phyloP scores from a whole-genome alignment of 371 early-diverging fungal species.

The Basidiobolus meristosporus region DNA sequence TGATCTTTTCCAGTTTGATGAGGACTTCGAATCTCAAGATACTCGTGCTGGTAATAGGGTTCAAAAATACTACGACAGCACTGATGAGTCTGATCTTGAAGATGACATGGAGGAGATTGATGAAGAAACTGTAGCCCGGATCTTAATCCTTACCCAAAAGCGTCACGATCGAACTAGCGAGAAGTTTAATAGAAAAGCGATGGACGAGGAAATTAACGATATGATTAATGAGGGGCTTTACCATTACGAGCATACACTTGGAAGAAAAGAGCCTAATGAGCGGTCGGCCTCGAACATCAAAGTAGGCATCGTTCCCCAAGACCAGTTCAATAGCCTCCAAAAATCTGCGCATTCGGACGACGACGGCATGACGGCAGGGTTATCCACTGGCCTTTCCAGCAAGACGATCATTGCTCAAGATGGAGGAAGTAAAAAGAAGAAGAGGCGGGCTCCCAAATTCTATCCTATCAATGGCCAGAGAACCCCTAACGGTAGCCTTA shows the following conservation, averaged over 20 bases:
- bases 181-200: conserved; percentile 58
- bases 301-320: no score
- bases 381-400: no score
- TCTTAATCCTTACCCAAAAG: conserved; percentile 83
- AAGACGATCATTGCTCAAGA: no score
- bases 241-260: no score
- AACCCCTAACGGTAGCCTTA: background rate
- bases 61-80: conserved; percentile 38
- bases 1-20: conserved; percentile 59
- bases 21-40: conserved; percentile 38
- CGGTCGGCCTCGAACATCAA: no score
- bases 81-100: conserved; percentile 33
- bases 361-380: no score
- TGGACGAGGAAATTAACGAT: conserved; percentile 72
- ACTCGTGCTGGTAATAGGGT: conserved; percentile 29
- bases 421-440: no score
- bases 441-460: background rate
- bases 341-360: no score
- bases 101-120: conserved; percentile 60
- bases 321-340: no score
- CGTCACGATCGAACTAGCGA: conserved; percentile 49
- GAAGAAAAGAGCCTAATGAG: no score
- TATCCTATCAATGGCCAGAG: no score
- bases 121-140: conserved; percentile 68
- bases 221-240: conserved; percentile 91